Base-by-base conservation (phyloP, 2,329 filamentous ascomycete genomes). In the Teratosphaeria viscida region DNA sequence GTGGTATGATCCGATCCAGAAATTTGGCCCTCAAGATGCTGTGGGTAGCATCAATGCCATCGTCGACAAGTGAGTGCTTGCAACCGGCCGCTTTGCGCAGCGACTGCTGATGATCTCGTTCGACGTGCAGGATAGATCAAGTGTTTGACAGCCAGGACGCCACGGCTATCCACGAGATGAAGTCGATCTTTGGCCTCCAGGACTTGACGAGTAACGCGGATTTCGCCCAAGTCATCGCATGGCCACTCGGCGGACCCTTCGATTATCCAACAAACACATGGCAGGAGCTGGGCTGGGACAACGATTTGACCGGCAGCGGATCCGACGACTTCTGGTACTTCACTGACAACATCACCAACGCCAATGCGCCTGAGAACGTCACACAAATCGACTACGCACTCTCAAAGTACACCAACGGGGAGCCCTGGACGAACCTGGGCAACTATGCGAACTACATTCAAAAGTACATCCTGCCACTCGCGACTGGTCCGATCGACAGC, bases 21-120 rank as follows among this genome's bases (percentile, higher is more conserved):
- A 80, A 29, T 82, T 79, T 61, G 83, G 75, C 1, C 82, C 83
- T 26, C 76, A 79, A 0, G 81, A 83, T 34, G 94, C 89, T 59
- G 72, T 81, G 5, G 71, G 74, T 3, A 76, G 78, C 68, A 80
- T 91, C 39, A 74, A 77, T 2, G 81, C 80, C 60, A 76, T 85
- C 12, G 70, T 85, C 5, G 84, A 86, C 66, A 82, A 79, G 43
- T 49, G 23, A 11, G 43, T 49, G 16, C 43, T 49, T 23, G n/a
- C 3, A 19, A 8, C 11, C n/a, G 43, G 8, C 43, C n/a, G 8
- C 6, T 8, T n/a, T 14, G 37, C 16, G 43, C 43, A 49, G 7
- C 16, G 6, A 43, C 5, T n/a, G 37, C 37, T 43, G 37, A 43
- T 14, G 12, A 10, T 23, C 37, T 19, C 43, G 19, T 23, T 23